A percentile compares a stretch with the other conserved stretches of the same genome.
These are phyloP conservation scores for Choricystis sp. DNA, from an alignment of 139 green algal genomes.

Conservation along the genomic window DNA sequence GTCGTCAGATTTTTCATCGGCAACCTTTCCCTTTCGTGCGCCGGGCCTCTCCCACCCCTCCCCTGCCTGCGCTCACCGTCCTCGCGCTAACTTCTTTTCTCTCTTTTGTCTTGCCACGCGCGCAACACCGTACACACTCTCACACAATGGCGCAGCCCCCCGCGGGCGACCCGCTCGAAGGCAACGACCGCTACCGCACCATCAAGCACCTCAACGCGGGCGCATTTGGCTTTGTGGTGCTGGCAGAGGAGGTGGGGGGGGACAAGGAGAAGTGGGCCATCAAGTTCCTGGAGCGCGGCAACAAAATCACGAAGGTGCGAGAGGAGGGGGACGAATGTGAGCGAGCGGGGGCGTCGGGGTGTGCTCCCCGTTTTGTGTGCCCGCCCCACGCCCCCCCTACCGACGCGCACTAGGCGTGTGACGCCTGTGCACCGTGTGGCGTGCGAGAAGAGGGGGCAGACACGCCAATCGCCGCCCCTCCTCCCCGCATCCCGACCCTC, in stretches of 20 bases:
- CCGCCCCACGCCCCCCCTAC: no score
- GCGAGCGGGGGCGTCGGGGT: neutral
- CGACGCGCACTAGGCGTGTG: no score
- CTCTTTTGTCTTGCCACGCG: neutral
- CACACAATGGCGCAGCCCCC: neutral
- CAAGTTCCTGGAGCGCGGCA: conserved; percentile 22
- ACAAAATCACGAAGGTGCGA: conserved; percentile 5
- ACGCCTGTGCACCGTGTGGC: no score
- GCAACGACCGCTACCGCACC: conserved; percentile 13
- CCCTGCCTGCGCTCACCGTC: no score
- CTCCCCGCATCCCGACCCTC: neutral
- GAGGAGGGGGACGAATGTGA: conserved; percentile 3
- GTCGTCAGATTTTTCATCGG: no score
- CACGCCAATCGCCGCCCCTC: neutral
- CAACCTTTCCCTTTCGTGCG: neutral
- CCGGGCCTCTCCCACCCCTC: neutral
- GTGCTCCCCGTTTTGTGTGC: neutral
- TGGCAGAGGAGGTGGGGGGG: conserved; percentile 20
- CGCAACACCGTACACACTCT: neutral
- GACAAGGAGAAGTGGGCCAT: conserved; percentile 28
- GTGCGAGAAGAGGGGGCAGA: neutral
- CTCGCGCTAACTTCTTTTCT: neutral
- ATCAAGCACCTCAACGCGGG: conserved; percentile 28
- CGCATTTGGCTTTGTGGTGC: conserved; percentile 31
- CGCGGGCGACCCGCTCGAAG: conserved; percentile 7